phyloP scores from a whole-genome alignment of 1,284 basidiomycete species.

The Uromyces viciae-fabae region DNA sequence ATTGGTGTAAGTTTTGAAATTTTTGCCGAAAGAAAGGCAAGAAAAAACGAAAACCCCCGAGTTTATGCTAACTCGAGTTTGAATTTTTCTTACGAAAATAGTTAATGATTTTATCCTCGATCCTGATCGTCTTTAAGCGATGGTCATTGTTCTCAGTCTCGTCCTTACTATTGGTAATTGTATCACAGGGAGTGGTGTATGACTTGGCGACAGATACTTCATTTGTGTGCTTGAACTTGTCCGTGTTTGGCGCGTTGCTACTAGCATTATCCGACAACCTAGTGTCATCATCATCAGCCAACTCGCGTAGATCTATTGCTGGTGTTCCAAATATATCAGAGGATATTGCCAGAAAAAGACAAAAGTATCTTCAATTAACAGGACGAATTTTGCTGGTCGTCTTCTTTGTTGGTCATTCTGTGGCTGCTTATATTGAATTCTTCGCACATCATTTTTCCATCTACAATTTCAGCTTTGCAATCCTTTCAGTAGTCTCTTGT shows the following conservation, averaged over 20 bases:
- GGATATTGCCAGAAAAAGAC: background rate
- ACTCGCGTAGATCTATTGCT: background rate
- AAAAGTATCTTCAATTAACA: slow-evolving; percentile 18
- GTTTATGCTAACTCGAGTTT: no score
- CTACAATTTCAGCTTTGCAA: background rate
- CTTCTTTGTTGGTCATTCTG: slow-evolving; percentile 26
- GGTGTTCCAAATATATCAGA: slow-evolving; percentile 11
- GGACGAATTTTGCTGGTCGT: slow-evolving; percentile 23
- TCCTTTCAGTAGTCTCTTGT: slow-evolving; percentile 15
- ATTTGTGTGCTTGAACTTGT: slow-evolving; percentile 30
- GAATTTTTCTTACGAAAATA: background rate
- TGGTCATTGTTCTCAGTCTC: slow-evolving; percentile 6
- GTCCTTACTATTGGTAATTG: background rate
- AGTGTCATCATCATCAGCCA: background rate
- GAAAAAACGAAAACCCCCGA: background rate
- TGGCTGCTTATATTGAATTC: background rate
- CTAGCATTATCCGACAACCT: slow-evolving; percentile 22
- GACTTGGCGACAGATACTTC: slow-evolving; percentile 22
- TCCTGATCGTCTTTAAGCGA: slow-evolving; percentile 30
- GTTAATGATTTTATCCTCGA: slow-evolving; percentile 32
- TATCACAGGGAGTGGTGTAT: slow-evolving; percentile 25
- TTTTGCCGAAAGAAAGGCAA: no score
- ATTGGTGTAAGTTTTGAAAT: background rate
- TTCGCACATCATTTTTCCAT: background rate
- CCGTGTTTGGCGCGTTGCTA: slow-evolving; percentile 21